Conservation (phyloP, 768 basidiomycete species). For the Serendipita sp. region DNA sequence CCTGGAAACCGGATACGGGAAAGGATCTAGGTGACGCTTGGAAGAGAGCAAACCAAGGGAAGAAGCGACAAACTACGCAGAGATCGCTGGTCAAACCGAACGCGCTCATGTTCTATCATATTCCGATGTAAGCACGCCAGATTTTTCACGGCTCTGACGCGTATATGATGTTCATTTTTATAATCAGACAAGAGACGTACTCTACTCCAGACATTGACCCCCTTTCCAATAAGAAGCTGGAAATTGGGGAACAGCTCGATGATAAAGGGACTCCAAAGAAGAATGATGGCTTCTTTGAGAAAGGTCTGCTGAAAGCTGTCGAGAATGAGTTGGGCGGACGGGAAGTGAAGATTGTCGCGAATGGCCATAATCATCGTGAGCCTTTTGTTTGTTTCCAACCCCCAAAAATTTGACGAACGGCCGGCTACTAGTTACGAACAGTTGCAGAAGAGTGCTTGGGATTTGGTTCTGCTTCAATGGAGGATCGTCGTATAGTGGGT, state of each 20-base stretch:
- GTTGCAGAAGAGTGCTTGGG: constrained; percentile 69
- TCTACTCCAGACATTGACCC: constrained; percentile 47
- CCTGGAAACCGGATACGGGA: constrained; percentile 62
- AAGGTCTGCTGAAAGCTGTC: constrained; percentile 54
- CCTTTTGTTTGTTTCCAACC: constrained; percentile 7
- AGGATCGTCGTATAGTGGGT: constrained; percentile 74
- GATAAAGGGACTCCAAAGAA: constrained; percentile 43
- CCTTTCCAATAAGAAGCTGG: constrained; percentile 42
- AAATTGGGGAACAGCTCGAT: constrained; percentile 57
- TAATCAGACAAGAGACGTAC: constrained; percentile 57
- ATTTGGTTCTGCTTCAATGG: constrained; percentile 90
- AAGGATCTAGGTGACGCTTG: constrained; percentile 55
- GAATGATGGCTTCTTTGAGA: constrained; percentile 72
- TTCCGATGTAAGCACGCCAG: constrained; percentile 52
- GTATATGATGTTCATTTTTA: no score
- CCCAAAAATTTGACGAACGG: constrained; percentile 12
- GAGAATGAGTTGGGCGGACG: constrained; percentile 51
- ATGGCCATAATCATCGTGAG: constrained; percentile 82
- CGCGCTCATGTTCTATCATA: constrained; percentile 96
- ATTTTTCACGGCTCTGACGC: no score
- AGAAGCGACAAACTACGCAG: constrained; percentile 29
- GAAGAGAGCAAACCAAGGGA: constrained; percentile 17
- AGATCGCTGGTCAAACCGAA: constrained; percentile 76
- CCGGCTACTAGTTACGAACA: constrained; percentile 52
- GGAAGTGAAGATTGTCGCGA: constrained; percentile 78